These are phyloP conservation scores for Suillus plorans DNA, from an alignment of 768 basidiomycete genomes.

Conservation along the genomic window DNA sequence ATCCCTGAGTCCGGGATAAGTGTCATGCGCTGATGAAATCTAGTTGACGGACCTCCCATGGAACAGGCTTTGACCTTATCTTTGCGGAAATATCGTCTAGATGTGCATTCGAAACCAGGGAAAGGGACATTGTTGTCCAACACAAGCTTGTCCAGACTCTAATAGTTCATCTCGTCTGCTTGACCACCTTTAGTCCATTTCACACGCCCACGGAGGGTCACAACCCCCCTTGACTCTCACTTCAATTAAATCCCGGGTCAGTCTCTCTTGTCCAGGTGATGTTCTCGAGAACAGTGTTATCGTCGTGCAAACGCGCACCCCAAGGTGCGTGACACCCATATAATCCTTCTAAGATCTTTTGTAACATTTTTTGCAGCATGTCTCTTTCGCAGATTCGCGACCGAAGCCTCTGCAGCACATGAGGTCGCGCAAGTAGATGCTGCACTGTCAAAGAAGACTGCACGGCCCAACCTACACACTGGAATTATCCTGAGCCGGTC, in stretches of 20 bases:
- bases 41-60: conserved; percentile 79
- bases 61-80: conserved; percentile 87
- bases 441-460: conserved; percentile 27
- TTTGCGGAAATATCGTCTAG: conserved; percentile 87
- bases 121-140: conserved; percentile 58
- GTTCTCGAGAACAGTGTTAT: conserved; percentile 35
- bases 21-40: neutral
- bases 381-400: conserved; percentile 43
- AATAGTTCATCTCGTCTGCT: neutral
- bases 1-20: conserved; percentile 58
- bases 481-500: conserved; percentile 78
- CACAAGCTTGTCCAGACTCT: neutral
- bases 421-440: conserved; percentile 8
- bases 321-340: conserved; percentile 22
- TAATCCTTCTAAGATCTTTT: no score
- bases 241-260: conserved; percentile 4
- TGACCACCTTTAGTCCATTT: conserved; percentile 4
- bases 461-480: conserved; percentile 47
- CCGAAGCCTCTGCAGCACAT: conserved; percentile 30
- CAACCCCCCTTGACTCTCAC: conserved; percentile 2
- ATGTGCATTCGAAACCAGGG: conserved; percentile 77
- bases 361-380: conserved; percentile 2
- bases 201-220: conserved; percentile 1
- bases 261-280: conserved; percentile 13
- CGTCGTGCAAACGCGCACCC: conserved; percentile 31